These are phyloP conservation scores for Umbelopsis vinacea DNA, from an alignment of 192 early-diverging fungal species.

Conservation along the genomic window DNA sequence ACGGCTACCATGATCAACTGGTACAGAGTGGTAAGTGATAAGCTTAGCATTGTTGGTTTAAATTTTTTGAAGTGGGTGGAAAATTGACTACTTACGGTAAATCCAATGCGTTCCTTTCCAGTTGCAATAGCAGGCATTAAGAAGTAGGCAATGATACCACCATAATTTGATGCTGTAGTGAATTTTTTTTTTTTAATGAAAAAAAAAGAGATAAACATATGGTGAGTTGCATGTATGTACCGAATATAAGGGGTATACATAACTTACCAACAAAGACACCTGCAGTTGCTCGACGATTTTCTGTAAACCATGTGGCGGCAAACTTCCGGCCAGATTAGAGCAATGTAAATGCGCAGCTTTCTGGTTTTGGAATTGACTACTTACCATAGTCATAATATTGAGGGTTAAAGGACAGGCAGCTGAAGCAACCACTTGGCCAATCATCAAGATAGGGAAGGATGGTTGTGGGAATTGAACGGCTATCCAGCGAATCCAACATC, in stretches of 20 bases:
- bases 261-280: conserved; percentile 41
- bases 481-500: conserved; percentile 33
- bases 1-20: conserved; percentile 26
- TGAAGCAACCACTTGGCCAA: conserved; percentile 40
- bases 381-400: conserved; percentile 42
- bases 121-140: conserved; percentile 37
- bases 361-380: not conserved
- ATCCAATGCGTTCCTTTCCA: not conserved
- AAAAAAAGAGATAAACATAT: too few relatives aligned
- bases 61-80: not conserved
- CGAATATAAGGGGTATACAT: not conserved
- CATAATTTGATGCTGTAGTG: conserved; percentile 39
- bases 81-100: conserved; percentile 23
- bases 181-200: too few relatives aligned
- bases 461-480: conserved; percentile 27
- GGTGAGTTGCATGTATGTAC: too few relatives aligned
- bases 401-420: conserved; percentile 35
- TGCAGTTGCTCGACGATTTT: conserved; percentile 39
- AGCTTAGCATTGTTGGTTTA: too few relatives aligned
- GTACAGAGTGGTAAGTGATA: not conserved
- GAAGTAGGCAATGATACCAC: conserved; percentile 40
- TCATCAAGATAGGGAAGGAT: conserved; percentile 32
- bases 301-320: conserved; percentile 42
- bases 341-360: not conserved
- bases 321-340: conserved; percentile 25